A percentile compares a stretch with the other conserved stretches of the same genome.
Evolutionary conservation across 1,139 yeast genomes (phyloP).

Genomic region (Geotrichum australiense): DNA sequence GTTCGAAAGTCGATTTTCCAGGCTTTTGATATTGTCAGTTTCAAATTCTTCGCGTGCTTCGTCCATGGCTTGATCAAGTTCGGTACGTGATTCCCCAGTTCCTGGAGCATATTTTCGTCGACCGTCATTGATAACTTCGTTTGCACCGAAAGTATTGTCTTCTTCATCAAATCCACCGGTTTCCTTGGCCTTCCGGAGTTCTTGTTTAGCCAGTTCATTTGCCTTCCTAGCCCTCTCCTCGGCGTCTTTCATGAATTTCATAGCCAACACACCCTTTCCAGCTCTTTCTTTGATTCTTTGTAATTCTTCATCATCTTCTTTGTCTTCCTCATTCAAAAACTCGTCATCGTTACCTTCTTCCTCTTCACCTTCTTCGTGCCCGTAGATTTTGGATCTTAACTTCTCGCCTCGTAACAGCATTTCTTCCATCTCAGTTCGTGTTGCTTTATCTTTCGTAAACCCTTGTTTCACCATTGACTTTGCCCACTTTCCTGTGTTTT

Average conservation of each 20-base stretch:
- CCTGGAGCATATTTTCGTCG: constrained; percentile 79
- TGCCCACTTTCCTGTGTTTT: constrained; percentile 81
- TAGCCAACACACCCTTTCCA: constrained; percentile 83
- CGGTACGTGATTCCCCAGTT: constrained; percentile 42
- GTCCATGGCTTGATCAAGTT: constrained; percentile 38
- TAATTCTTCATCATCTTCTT: constrained; percentile 33
- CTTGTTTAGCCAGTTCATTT: constrained; percentile 19
- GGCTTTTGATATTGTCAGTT: constrained; percentile 47
- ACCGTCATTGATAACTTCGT: constrained; percentile 52
- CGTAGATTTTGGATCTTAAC: constrained; percentile 66
- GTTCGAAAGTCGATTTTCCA: constrained; percentile 30
- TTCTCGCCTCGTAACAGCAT: constrained; percentile 85
- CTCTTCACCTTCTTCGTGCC: constrained; percentile 46
- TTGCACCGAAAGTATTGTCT: constrained; percentile 39
- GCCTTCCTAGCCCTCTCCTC: constrained; percentile 23
- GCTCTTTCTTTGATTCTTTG: constrained; percentile 36
- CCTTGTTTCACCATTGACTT: constrained; percentile 85
- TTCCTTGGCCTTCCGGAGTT: constrained; percentile 30
- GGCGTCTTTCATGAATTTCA: constrained; percentile 56
- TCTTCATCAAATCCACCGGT: constrained; percentile 33
- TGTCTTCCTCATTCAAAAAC: constrained; percentile 25
- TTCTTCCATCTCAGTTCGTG: constrained; percentile 85
- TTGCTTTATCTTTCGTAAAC: constrained; percentile 74
- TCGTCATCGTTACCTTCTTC: constrained; percentile 29
- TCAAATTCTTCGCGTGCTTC: constrained; percentile 45